These are phyloP conservation scores for Melampsora abietis-canadensis DNA, from an alignment of 1,284 basidiomycete genomes.

Conservation along the genomic window DNA sequence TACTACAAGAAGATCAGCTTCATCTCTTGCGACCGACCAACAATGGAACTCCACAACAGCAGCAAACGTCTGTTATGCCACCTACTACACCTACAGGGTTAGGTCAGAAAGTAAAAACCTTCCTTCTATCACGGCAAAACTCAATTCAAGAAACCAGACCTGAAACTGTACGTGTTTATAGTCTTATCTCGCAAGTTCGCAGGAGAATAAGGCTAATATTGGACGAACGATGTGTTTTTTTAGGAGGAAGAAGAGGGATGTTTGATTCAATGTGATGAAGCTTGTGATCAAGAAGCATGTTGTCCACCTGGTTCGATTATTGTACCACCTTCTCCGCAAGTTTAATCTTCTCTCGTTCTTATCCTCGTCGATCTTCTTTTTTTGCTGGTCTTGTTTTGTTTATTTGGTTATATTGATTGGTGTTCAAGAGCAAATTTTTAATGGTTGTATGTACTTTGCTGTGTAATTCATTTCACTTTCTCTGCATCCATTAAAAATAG, in stretches of 20 bases:
- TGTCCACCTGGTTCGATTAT: constrained; percentile 25
- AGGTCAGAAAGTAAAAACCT: not conserved
- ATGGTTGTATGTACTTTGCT: no score
- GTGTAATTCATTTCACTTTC: no score
- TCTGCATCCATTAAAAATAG: no score
- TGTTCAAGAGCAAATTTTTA: no score
- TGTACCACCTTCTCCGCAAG: not conserved
- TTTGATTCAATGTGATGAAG: constrained; percentile 37
- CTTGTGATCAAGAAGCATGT: constrained; percentile 41
- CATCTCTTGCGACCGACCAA: constrained; percentile 5
- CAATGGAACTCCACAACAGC: not conserved
- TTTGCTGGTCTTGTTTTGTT: no score
- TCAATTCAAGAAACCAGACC: not conserved
- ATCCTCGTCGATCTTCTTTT: no score
- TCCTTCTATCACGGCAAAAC: constrained; percentile 1
- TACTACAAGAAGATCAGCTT: constrained; percentile 45
- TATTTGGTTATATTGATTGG: no score
- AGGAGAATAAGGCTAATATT: no score
- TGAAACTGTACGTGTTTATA: constrained; percentile 10
- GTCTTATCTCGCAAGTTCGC: not conserved
- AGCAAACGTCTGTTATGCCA: not conserved
- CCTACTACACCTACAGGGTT: not conserved
- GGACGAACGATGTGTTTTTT: no score
- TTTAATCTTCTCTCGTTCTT: no score
- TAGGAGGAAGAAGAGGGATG: constrained; percentile 25